Evolutionary conservation across 306 rosid species (phyloP).

Genomic region (Rosa rugosa): DNA sequence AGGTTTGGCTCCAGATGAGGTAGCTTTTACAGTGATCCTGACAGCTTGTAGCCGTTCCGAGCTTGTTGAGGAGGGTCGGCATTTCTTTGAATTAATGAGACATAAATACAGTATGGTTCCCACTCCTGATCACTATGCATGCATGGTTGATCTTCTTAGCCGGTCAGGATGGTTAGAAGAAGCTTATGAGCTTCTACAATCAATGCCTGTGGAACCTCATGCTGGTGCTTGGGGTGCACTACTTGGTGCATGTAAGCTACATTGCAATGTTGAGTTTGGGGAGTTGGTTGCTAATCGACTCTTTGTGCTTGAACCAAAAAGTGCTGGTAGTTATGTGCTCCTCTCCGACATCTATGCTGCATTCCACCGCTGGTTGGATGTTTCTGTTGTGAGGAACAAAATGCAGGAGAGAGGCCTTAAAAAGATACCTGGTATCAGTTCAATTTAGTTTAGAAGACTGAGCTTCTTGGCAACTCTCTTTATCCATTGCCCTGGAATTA

Average conservation of each 20-base stretch:
- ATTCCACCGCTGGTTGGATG: constrained; percentile 64
- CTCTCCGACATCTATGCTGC: constrained; percentile 75
- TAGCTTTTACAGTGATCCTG: constrained; percentile 69
- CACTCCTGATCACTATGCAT: constrained; percentile 68
- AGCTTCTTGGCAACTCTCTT: neutral
- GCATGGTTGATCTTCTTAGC: constrained; percentile 81
- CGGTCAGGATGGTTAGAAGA: constrained; percentile 55
- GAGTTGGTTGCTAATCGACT: constrained; percentile 59
- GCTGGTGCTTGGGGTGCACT: constrained; percentile 80
- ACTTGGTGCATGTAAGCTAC: constrained; percentile 69
- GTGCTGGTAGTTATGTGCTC: constrained; percentile 63
- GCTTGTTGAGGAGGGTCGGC: constrained; percentile 71
- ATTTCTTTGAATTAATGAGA: constrained; percentile 55
- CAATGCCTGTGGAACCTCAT: constrained; percentile 57
- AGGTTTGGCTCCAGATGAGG: constrained; percentile 66
- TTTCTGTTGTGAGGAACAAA: constrained; percentile 57
- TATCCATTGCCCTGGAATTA: neutral
- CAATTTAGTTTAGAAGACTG: constrained; percentile 14
- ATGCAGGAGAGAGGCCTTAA: constrained; percentile 59
- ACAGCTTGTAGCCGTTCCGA: constrained; percentile 72
- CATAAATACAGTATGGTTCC: constrained; percentile 45
- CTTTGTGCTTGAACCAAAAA: constrained; percentile 61
- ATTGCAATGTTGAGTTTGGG: constrained; percentile 49
- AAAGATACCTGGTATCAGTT: constrained; percentile 67
- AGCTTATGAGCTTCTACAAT: constrained; percentile 63